Evolutionary conservation across 129 eudicot genomes (phyloP), one percentile per base, ranked within the genome.

Genomic region (Erigeron canadensis): DNA sequence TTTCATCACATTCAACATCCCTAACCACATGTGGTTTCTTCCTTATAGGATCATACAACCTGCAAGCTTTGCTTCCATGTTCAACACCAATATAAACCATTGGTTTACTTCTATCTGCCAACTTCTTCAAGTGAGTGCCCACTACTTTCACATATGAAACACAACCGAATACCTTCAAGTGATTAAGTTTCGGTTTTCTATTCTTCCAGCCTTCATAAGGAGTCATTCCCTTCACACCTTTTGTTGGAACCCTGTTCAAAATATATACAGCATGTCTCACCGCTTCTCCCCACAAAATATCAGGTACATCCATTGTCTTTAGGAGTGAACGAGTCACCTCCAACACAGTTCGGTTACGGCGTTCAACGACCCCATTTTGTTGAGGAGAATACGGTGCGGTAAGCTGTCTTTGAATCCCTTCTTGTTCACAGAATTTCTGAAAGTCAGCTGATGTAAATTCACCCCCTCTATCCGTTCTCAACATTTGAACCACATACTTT

Each of bases 201-300:
- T 53, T 55, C 15, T 12, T 37, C 76, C 76, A 71, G 2, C 10
- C 66, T 6, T 71, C 76, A 10, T 37, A 40, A 15, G 76, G 76
- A 4, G 76, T 71, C 8, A 13, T 18, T 3, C 22, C 9, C 9
- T n/a, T 18, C 0, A 71, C 12, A 1, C 53, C 66, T 17, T 57
- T 55, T 4, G 66, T 71, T 11, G 76, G 53, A 3, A 55, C 16
- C 0, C 66, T 66, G 16, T 71, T 71, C 0, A 55, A n/a, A 1
- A 71, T 15, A 18, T 71, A 71, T 0, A 57, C 43, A 0, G 67
- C 76, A 6, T 57, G 67, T 5, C 57, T 38, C 12, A 59, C 67
- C 1, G 57, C 55, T 8, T 72, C 76, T 4, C 57, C 76, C 76
- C 76, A 72, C 5, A 72, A 42, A 1, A 0, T 1, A 2, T 13